Base-by-base conservation (phyloP, 2,329 filamentous ascomycete species). In the Acarospora socialis region DNA sequence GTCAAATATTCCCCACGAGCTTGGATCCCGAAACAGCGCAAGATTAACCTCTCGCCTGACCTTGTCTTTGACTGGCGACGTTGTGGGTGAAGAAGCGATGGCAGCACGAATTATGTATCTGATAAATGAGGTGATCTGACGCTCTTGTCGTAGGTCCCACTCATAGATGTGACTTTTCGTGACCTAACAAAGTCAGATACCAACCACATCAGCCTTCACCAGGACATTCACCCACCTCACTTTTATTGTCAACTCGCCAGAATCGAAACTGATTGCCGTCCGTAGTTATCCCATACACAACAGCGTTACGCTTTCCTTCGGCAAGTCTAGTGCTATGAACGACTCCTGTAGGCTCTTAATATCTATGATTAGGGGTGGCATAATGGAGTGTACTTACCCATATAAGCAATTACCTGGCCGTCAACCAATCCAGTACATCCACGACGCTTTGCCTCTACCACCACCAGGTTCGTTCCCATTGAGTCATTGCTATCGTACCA, bases 241-340 rank as follows among this genome's bases (percentile, higher is more conserved):
- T 25, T 16, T 18, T 19, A 13, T 35, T 34, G 18, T 32, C 30
- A 7, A 35, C 14, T 12, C 21, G 30, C 10, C 28, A 34, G 19
- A 35, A 35, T n/a, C 25, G 21, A 33, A 35, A 35, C 21, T 32
- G 13, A 15, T 35, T 33, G 15, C 33, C 15, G 22, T 35, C 33
- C 23, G 33, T 35, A 12, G 22, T 34, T n/a, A 35, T 27, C 21
- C 33, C 33, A 32, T 35, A 35, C 30, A 35, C 33, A 34, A 26
- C n/a, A 15, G 23, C 18, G 21, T 35, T 35, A 14, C 26, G 28
- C 22, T 35, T 35, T 18, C 30, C 29, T 27, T 35, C n/a, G 10
- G 16, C 19, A 21, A 25, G 18, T 25, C 33, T 33, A 8, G 33
- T 27, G 4, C 33, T 16, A 18, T 35, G 33, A 13, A 35, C 30